Evolutionary conservation across 129 eudicot genomes (phyloP).

Genomic region (Kitagawia praeruptora): DNA sequence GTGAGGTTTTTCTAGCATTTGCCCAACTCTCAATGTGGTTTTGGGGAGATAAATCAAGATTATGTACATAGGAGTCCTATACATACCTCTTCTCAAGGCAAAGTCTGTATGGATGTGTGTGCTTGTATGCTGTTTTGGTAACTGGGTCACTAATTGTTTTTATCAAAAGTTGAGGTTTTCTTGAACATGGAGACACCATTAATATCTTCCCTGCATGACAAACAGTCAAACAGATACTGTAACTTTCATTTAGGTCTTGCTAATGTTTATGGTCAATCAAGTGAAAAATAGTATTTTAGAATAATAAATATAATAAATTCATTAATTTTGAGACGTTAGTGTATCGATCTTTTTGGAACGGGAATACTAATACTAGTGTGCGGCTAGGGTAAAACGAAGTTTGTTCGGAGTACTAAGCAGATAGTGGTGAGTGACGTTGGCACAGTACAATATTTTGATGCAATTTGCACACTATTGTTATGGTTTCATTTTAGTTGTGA

Average conservation of each 20-base stretch:
- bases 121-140: neutral
- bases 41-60: neutral
- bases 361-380: too few species aligned
- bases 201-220: neutral
- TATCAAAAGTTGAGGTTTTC: slow-evolving; percentile 3
- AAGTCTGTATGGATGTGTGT: neutral
- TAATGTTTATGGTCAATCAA: neutral
- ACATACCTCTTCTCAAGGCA: neutral
- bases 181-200: neutral
- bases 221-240: neutral
- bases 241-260: neutral
- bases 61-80: neutral
- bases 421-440: neutral
- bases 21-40: slow-evolving; percentile 1
- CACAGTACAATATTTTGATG: neutral
- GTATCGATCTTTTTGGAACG: too few species aligned
- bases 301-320: too few species aligned
- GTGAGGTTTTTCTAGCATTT: neutral
- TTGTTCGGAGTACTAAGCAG: neutral
- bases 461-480: neutral
- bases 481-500: neutral
- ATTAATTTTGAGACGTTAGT: too few species aligned
- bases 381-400: too few species aligned
- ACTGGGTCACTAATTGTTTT: neutral
- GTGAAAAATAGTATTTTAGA: too few species aligned